Base-by-base conservation (phyloP, 139 green algal genomes). In the Edaphochlamys debaryana region DNA sequence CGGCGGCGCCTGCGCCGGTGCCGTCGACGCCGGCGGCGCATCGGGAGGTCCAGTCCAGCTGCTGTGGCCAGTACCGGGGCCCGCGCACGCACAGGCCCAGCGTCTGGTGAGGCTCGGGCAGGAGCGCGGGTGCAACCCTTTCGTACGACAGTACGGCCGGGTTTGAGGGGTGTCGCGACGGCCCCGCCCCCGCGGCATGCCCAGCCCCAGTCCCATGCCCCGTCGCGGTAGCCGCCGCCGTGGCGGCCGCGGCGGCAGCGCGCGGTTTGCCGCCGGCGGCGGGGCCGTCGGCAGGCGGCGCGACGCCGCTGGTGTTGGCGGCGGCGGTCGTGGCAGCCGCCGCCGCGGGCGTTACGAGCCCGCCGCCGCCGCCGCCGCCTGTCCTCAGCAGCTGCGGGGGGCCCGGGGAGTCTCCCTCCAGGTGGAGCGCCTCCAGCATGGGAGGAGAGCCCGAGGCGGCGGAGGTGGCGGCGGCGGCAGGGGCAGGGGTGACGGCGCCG, bases 21-120 rank as follows among this genome's bases (percentile, higher is more conserved):
- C 48, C 45, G 66, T 79, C 67, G 15, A 45, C 50, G 11, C 30
- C 58, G 3, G 79, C 56, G 19, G 42, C 52, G 29, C 56, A 17
- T 0, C 79, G 42, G 58, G 41, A 62, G 34, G 60, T 69, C 70
- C 54, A 69, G 40, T 75, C 68, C 29, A 93, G 76, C 25, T 70
- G 71, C 64, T 95, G 90, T 15, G 88, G 78, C 93, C 93, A 98
- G 80, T 97, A 98, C 29, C 94, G 79, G 1, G 93, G 93, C 0
- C 94, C 93, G 7, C 86, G 87, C 64, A 97, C 92, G 38, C 60
- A 60, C 20, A 81, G 25, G 3, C n/a, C n/a, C 23, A 81, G 29
- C 40, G 75, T 72, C 30, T 72, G 75, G 30, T 81, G 75, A n/a
- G 75, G 45, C 71, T 66, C 79, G n/a, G 70, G 60, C 37, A 81